Conservation (phyloP, 371 early-diverging fungal species). For the Syncephalis plumigaleata region DNA sequence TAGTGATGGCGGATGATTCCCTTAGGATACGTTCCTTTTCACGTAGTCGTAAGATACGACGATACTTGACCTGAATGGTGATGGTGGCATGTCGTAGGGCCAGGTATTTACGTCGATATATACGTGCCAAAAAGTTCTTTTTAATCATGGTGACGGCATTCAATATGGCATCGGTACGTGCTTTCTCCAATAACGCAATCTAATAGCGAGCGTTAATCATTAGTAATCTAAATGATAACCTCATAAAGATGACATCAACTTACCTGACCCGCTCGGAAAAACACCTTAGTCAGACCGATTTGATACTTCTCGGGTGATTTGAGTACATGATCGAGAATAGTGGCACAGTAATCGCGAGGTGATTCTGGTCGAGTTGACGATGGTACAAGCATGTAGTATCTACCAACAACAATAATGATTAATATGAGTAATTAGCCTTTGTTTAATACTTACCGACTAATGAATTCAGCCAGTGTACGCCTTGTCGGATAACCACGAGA, state of each 20-base stretch:
- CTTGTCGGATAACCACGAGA: slow-evolving; percentile 97
- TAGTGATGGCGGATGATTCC: slow-evolving; percentile 31
- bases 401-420: no score
- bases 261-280: slow-evolving; percentile 92
- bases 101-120: slow-evolving; percentile 49
- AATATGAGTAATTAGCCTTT: no score
- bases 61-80: slow-evolving; percentile 34
- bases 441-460: slow-evolving; percentile 81
- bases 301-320: slow-evolving; percentile 82
- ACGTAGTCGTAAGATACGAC: no score
- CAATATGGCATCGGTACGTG: slow-evolving; percentile 63
- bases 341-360: slow-evolving; percentile 37
- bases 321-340: slow-evolving; percentile 70
- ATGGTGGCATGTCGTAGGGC: slow-evolving; percentile 32
- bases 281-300: slow-evolving; percentile 93
- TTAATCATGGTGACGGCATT: slow-evolving; percentile 70
- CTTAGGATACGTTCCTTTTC: no score
- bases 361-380: slow-evolving; percentile 46
- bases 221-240: no score
- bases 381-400: slow-evolving; percentile 45
- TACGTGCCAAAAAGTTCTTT: slow-evolving; percentile 67
- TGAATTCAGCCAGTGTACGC: slow-evolving; percentile 82
- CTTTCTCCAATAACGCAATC: slow-evolving; percentile 82
- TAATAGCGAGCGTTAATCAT: no score
- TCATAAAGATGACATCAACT: no score